Base-by-base conservation (phyloP, 2,329 filamentous ascomycete species). In the Xylogone sp. region DNA sequence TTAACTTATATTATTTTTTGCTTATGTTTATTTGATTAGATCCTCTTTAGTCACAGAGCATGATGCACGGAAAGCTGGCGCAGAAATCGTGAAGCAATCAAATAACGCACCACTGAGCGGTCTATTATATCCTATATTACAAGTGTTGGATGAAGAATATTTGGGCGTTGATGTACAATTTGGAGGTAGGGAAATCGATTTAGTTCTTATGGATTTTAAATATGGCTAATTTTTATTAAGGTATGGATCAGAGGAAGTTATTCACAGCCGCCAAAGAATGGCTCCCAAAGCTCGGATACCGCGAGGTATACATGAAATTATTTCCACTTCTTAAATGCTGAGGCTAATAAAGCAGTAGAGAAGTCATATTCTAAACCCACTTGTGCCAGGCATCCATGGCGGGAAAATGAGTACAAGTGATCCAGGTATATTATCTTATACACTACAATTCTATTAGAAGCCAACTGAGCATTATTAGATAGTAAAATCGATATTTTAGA, bases 401-500 rank as follows among this genome's bases (percentile, higher is more conserved):
- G 87, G 83, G 59, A 97, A 97, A 76, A 96, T 96, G 90, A 87
- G 82, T 64, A 81, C 85, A n/a, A 87, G 83, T 62, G 83, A 86
- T 54, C 71, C 82, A 53, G 86, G 87, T 69, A 81, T 53, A 84
- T 87, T 69, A 88, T 27, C 24, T 27, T n/a, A n/a, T n/a, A 10
- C 24, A 27, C 24, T 27, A 6, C 6, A 27, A 27, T 27, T n/a
- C 5, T 27, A 27, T 27, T 27, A 27, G 6, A 27, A 27, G 24
- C 24, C 24, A 6, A 27, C 10, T 27, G 24, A 27, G 6, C 24
- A 27, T 5, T 10, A 5, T 27, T 27, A 27, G 24, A 89, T 69
- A 89, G 84, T 65, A 97, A 97, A 73, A 95, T 97, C 58, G 94
- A 97, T 65, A 78, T 97, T n/a, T 81, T 97, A 18, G 94, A 97